These are phyloP conservation scores for Ploettnerulaceae sp. DNA, from an alignment of 2,329 filamentous ascomycete genomes.

Conservation along the genomic window DNA sequence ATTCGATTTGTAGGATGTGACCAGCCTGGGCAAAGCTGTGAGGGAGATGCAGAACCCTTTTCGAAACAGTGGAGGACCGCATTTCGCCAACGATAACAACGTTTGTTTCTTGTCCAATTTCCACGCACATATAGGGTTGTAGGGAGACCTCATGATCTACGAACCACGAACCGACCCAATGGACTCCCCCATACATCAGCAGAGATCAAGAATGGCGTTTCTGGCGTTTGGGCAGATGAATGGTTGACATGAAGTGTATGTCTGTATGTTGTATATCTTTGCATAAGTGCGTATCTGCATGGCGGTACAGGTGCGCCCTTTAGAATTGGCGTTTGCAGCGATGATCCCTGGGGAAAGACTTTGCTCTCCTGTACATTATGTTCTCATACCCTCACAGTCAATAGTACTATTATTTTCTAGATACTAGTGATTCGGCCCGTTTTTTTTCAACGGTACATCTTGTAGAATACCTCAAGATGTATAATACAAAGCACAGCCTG, in stretches of 20 bases:
- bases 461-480: no score
- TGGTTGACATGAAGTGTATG: conserved; percentile 15
- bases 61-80: conserved; percentile 33
- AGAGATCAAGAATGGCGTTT: conserved; percentile 25
- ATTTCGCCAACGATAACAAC: conserved; percentile 27
- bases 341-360: conserved; percentile 13
- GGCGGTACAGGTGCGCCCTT: conserved; percentile 15
- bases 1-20: conserved; percentile 74
- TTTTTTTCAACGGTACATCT: no score
- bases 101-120: conserved; percentile 8
- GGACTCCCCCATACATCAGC: conserved; percentile 12
- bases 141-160: conserved; percentile 24
- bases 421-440: no score
- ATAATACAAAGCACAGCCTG: no score
- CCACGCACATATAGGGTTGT: conserved; percentile 19
- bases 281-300: conserved; percentile 22
- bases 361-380: conserved; percentile 28
- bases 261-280: conserved; percentile 27
- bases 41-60: conserved; percentile 54
- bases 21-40: conserved; percentile 57
- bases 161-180: no score
- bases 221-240: conserved; percentile 20
- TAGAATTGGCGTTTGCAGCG: conserved; percentile 29
- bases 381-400: conserved; percentile 29
- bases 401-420: conserved; percentile 14